phyloP scores from a whole-genome alignment of 2,329 filamentous ascomycete species.

The Monosporascus sp. region DNA sequence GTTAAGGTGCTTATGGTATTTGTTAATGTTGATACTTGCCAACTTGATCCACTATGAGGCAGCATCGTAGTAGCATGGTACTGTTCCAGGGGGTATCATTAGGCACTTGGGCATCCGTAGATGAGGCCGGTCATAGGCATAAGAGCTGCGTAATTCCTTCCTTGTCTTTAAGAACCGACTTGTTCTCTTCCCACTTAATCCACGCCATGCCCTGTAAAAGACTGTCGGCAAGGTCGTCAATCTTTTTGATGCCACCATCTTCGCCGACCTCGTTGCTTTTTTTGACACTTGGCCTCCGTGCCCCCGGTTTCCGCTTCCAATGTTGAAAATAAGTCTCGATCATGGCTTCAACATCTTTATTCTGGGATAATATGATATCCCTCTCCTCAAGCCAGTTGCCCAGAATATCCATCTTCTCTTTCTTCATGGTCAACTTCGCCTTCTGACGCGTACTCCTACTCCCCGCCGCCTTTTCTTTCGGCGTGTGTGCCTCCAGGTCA shows the following conservation, averaged over 20 bases:
- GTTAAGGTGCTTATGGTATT: too few relatives aligned
- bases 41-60: too few relatives aligned
- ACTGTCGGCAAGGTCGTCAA: conserved; percentile 79
- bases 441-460: conserved; percentile 26
- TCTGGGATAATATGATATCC: conserved; percentile 11
- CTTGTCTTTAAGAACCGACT: conserved; percentile 24
- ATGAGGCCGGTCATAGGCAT: neutral
- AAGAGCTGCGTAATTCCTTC: conserved; percentile 19
- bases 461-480: conserved; percentile 12
- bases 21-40: too few relatives aligned
- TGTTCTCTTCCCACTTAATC: conserved; percentile 66
- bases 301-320: neutral
- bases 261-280: neutral
- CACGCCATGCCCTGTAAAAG: conserved; percentile 73
- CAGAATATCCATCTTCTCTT: conserved; percentile 59
- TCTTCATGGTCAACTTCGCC: conserved; percentile 41
- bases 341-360: conserved; percentile 6
- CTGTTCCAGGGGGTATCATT: too few relatives aligned
- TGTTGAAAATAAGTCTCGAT: neutral
- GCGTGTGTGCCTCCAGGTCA: neutral
- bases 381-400: conserved; percentile 42
- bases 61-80: too few relatives aligned
- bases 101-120: neutral
- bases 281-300: neutral
- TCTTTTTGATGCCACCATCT: conserved; percentile 45